phyloP scores from a whole-genome alignment of 2,329 filamentous ascomycete genomes.

The Penicillium olsonii region DNA sequence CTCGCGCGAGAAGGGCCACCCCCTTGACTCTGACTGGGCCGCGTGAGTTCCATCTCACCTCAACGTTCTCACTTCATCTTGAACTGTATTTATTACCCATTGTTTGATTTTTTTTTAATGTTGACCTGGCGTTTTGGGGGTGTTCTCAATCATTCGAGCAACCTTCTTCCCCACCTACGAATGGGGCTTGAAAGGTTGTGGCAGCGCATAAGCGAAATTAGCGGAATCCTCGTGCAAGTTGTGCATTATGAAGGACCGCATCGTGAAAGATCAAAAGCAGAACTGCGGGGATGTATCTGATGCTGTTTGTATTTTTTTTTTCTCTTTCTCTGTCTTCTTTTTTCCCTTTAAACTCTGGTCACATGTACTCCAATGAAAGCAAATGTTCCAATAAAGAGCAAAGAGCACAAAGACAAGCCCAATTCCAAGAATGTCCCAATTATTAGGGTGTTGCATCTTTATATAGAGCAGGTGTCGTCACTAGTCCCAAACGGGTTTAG shows the following conservation, averaged over 20 bases:
- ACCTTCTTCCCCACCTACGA: constrained; percentile 7
- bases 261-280: constrained; percentile 18
- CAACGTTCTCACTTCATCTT: constrained; percentile 18
- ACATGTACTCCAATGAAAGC: constrained; percentile 12
- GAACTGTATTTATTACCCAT: constrained; percentile 38
- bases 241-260: constrained; percentile 7
- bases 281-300: constrained; percentile 16
- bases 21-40: constrained; percentile 49
- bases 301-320: constrained; percentile 8
- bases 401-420: not conserved
- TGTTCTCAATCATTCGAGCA: constrained; percentile 31
- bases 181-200: constrained; percentile 18
- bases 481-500: constrained; percentile 32
- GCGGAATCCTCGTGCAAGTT: constrained; percentile 9
- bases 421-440: constrained; percentile 8
- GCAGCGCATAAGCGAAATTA: constrained; percentile 17
- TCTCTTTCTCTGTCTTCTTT: constrained; percentile 15
- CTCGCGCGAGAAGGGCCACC: constrained; percentile 42
- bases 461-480: constrained; percentile 26
- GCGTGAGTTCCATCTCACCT: constrained; percentile 27
- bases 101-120: constrained; percentile 9
- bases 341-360: constrained; percentile 5
- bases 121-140: constrained; percentile 36
- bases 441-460: constrained; percentile 12
- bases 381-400: constrained; percentile 2